Conservation (phyloP, 2,329 filamentous ascomycete genomes). For the Colletotrichum sp. region DNA sequence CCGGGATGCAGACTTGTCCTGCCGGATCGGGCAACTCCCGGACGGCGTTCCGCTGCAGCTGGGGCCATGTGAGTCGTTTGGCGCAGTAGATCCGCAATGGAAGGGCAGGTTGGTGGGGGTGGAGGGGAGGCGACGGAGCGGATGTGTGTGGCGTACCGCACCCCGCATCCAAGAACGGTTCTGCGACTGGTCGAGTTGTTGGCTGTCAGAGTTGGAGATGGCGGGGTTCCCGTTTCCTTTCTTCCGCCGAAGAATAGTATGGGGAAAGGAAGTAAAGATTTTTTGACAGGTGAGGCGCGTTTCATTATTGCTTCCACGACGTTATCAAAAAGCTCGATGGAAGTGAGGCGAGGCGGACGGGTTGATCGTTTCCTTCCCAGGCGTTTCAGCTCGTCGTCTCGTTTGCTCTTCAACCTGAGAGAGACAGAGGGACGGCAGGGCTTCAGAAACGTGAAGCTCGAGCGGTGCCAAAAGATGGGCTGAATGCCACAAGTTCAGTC, state of each 20-base stretch:
- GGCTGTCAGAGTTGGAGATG: neutral
- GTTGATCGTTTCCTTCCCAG: neutral
- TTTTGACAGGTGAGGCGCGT: neutral
- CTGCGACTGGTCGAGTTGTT: neutral
- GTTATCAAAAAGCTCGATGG: neutral
- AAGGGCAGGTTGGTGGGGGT: neutral
- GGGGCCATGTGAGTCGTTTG: slow-evolving; percentile 5
- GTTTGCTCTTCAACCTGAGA: neutral
- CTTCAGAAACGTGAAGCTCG: neutral
- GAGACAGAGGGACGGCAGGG: neutral
- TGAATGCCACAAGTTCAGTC: neutral
- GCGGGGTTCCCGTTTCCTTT: neutral
- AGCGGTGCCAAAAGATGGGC: neutral
- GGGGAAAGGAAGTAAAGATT: neutral
- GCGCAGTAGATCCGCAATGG: neutral
- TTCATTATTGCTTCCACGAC: neutral
- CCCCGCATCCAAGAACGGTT: neutral
- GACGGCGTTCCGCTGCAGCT: slow-evolving; percentile 17
- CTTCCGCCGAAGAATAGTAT: neutral
- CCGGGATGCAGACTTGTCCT: neutral
- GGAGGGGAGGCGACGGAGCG: neutral
- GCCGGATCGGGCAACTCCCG: slow-evolving; percentile 13
- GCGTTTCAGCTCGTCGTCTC: neutral
- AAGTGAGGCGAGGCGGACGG: neutral
- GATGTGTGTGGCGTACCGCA: neutral